These are phyloP conservation scores for Chloromonas sp. DNA, from an alignment of 163 green algal genomes.

Conservation along the genomic window DNA sequence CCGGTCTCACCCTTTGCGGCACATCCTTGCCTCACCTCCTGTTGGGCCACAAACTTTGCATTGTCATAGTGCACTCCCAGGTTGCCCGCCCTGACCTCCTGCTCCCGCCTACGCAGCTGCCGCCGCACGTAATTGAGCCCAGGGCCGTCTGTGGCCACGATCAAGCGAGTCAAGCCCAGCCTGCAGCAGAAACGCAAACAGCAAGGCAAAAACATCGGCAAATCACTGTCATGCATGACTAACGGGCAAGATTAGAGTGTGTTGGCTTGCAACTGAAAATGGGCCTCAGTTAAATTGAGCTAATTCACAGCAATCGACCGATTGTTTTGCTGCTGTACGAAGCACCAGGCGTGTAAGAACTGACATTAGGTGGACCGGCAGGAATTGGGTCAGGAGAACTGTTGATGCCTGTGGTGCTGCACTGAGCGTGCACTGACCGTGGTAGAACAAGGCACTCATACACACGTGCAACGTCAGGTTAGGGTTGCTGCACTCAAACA, in stretches of 20 bases:
- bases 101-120: not conserved
- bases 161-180: not conserved
- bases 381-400: no score
- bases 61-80: constrained; percentile 2
- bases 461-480: no score
- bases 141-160: not conserved
- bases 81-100: constrained; percentile 1
- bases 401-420: not conserved
- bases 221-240: not conserved
- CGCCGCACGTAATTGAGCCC: not conserved
- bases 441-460: no score
- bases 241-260: not conserved
- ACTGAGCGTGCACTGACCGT: not conserved
- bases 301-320: not conserved
- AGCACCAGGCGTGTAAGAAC: no score
- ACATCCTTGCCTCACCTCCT: not conserved
- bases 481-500: no score
- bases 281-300: not conserved
- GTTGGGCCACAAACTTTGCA: not conserved
- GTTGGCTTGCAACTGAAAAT: not conserved
- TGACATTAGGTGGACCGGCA: no score
- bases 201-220: not conserved
- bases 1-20: not conserved
- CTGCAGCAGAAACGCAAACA: not conserved
- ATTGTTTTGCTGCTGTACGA: not conserved